Conservation (phyloP, 345 rosid species). For the Lagerstroemia speciosa region DNA sequence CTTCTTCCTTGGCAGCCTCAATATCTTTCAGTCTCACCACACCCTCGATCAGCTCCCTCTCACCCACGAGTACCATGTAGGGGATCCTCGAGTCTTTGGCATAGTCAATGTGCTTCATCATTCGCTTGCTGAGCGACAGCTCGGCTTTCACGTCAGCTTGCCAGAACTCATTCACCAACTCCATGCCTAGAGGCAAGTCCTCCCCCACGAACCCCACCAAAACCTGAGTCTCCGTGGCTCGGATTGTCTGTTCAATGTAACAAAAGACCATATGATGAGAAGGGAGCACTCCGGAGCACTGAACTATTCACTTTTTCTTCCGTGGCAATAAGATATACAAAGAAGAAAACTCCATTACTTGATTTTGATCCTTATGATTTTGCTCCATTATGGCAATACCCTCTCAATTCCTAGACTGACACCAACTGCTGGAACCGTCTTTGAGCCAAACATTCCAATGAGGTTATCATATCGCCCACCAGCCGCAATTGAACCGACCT, state of each 20-base stretch:
- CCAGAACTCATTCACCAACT: slow-evolving; percentile 63
- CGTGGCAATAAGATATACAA: neutral
- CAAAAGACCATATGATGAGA: neutral
- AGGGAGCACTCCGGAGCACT: neutral
- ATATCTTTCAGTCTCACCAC: slow-evolving; percentile 54
- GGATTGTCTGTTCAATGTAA: slow-evolving; percentile 31
- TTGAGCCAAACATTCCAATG: slow-evolving; percentile 79
- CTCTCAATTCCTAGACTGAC: slow-evolving; percentile 92
- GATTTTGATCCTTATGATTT: slow-evolving; percentile 47
- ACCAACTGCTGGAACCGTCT: slow-evolving; percentile 91
- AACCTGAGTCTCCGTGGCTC: slow-evolving; percentile 72
- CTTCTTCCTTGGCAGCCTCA: slow-evolving; percentile 38
- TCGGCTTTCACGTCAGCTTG: slow-evolving; percentile 55
- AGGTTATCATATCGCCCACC: slow-evolving; percentile 95
- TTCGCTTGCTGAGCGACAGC: slow-evolving; percentile 49
- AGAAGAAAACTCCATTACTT: slow-evolving; percentile 13
- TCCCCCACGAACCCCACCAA: slow-evolving; percentile 55
- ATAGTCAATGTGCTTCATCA: slow-evolving; percentile 45
- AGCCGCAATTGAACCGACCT: slow-evolving; percentile 96
- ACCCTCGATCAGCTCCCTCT: slow-evolving; percentile 46
- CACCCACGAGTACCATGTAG: slow-evolving; percentile 27
- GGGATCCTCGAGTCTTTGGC: slow-evolving; percentile 43
- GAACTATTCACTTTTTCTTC: neutral
- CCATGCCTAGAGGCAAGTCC: slow-evolving; percentile 43
- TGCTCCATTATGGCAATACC: slow-evolving; percentile 80